These are phyloP conservation scores for Heliamphora exappendiculata DNA, from an alignment of 148 eudicot genomes.

Conservation along the genomic window DNA sequence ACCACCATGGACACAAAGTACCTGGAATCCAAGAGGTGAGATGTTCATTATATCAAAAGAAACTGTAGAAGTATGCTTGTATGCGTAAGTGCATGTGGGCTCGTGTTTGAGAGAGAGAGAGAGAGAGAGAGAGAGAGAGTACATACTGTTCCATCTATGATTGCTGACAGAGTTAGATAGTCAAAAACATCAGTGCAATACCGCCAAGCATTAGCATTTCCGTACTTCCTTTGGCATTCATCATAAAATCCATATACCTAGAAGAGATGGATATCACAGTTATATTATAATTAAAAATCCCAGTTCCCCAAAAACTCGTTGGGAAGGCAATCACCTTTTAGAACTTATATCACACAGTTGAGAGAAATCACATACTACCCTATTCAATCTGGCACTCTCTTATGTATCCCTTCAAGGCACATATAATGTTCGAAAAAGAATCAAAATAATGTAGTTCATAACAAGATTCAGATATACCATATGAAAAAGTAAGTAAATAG, in stretches of 20 bases:
- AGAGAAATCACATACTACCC: not conserved
- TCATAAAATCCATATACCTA: slow-evolving; percentile 98
- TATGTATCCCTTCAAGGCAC: not conserved
- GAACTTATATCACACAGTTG: not conserved
- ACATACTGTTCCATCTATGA: slow-evolving; percentile 91
- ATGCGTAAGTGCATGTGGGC: not conserved
- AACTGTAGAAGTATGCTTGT: not conserved
- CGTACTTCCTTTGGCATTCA: slow-evolving; percentile 98
- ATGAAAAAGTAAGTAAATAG: not conserved
- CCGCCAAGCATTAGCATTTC: slow-evolving; percentile 99
- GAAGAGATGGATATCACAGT: not conserved
- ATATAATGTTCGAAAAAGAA: not conserved
- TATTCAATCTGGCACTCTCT: not conserved
- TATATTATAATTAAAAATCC: too few species aligned
- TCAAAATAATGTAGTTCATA: not conserved
- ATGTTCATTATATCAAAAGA: not conserved
- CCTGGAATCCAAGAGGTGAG: slow-evolving; percentile 38
- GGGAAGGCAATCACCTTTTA: not conserved
- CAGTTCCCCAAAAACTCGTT: not conserved
- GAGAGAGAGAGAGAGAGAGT: slow-evolving; percentile 15
- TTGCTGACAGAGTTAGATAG: slow-evolving; percentile 88
- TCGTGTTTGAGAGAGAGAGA: not conserved
- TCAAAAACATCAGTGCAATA: slow-evolving; percentile 99
- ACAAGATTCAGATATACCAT: not conserved
- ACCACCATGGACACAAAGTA: slow-evolving; percentile 97